Conservation (phyloP, 345 rosid species). For the Eucalyptus pauciflora region DNA sequence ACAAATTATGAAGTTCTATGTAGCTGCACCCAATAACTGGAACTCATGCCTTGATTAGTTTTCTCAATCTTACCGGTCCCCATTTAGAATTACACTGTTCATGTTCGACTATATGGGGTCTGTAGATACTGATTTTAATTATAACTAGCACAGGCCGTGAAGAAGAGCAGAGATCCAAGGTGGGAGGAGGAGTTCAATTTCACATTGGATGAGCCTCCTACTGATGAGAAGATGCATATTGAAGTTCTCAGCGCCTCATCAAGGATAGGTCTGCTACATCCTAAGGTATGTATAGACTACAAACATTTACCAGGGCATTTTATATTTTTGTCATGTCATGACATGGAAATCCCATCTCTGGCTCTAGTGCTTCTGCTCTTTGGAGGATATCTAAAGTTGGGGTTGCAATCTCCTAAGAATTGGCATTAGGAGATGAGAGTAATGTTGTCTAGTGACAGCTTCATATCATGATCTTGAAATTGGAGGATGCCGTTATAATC, state of each 20-base stretch:
- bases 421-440: neutral
- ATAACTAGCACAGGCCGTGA: conserved; percentile 30
- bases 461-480: neutral
- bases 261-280: conserved; percentile 75
- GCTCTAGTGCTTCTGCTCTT: neutral
- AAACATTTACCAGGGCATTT: neutral
- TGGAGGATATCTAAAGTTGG: neutral
- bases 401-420: neutral
- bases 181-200: conserved; percentile 88
- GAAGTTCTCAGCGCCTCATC: conserved; percentile 78
- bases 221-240: conserved; percentile 56
- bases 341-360: neutral
- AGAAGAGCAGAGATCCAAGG: conserved; percentile 92
- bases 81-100: neutral
- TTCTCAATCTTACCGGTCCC: neutral
- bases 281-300: conserved; percentile 44
- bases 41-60: neutral
- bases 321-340: neutral
- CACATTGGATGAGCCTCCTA: conserved; percentile 71
- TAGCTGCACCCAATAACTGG: neutral
- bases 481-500: neutral
- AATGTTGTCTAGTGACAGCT: neutral
- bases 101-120: neutral
- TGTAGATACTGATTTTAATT: neutral
- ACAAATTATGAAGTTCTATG: neutral